A percentile compares a stretch with the other conserved stretches of the same genome.
phyloP scores from a whole-genome alignment of 2,329 filamentous ascomycete species.

The Paramyrothecium sp. region DNA sequence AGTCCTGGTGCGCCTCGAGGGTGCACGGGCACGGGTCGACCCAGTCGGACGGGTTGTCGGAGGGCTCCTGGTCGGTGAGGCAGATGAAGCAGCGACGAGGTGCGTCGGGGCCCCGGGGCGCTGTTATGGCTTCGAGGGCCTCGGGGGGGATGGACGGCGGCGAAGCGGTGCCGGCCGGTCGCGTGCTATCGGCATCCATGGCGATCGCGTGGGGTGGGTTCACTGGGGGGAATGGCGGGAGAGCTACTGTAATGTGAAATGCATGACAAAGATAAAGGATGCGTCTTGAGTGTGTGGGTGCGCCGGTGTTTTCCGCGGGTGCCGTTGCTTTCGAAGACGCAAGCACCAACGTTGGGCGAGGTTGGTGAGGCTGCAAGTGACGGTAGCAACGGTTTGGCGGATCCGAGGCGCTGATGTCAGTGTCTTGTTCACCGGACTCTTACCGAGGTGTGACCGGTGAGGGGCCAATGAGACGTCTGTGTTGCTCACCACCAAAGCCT shows the following conservation, averaged over 20 bases:
- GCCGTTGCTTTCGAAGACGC: too few relatives aligned
- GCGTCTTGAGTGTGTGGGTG: neutral
- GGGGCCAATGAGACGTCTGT: neutral
- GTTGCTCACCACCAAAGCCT: neutral
- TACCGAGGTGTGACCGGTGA: neutral
- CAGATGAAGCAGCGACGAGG: conserved; percentile 62
- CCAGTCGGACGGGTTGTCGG: conserved; percentile 59
- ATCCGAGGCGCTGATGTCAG: neutral
- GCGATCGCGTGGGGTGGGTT: neutral
- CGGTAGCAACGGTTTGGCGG: too few relatives aligned
- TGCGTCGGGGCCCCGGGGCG: conserved; percentile 18
- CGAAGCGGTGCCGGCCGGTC: neutral
- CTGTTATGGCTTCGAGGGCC: conserved; percentile 10
- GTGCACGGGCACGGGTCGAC: conserved; percentile 88
- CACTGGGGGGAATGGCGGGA: neutral
- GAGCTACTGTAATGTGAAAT: neutral
- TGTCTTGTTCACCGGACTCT: neutral
- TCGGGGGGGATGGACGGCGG: conserved; percentile 10
- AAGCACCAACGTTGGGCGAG: too few relatives aligned
- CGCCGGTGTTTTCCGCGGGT: too few relatives aligned
- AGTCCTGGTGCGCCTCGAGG: conserved; percentile 85
- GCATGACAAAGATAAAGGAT: neutral
- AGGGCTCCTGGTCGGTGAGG: conserved; percentile 54
- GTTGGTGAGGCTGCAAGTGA: too few relatives aligned
- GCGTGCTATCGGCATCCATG: neutral